Conservation (phyloP, 371 early-diverging fungal species). For the Basidiobolus meristosporus region DNA sequence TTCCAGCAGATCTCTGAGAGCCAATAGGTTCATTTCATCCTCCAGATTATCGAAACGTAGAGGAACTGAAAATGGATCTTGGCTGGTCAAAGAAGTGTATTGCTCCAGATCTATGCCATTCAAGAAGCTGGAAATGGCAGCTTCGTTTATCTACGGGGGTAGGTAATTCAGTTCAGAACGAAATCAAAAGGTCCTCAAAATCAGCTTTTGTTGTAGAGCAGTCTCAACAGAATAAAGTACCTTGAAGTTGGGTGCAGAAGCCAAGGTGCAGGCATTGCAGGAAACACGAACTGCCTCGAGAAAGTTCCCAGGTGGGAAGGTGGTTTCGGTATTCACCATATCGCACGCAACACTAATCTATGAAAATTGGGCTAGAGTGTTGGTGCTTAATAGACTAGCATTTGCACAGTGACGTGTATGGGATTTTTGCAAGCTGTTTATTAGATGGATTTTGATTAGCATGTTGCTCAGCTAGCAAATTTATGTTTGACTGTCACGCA, state of each 20-base stretch:
- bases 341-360: too few species aligned
- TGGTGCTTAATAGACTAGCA: too few species aligned
- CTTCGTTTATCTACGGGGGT: background rate
- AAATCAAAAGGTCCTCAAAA: background rate
- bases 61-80: background rate
- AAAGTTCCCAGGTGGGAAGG: background rate
- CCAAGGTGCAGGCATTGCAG: background rate
- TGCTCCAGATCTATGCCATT: background rate
- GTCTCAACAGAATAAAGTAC: background rate
- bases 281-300: background rate
- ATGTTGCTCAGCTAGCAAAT: too few species aligned
- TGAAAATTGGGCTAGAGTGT: too few species aligned
- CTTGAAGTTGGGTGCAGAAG: background rate
- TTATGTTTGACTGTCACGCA: constrained; percentile 1
- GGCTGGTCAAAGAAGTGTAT: background rate
- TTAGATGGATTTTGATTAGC: too few species aligned
- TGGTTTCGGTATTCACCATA: too few species aligned
- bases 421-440: too few species aligned
- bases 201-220: background rate
- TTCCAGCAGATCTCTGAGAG: background rate
- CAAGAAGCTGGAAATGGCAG: background rate
- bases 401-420: too few species aligned
- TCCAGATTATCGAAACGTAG: background rate
- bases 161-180: too few species aligned
- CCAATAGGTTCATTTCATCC: background rate